Percentiles rank a stretch among this genome's conserved stretches.
phyloP scores from a whole-genome alignment of 768 basidiomycete species.

The Tephrocybe rancida region DNA sequence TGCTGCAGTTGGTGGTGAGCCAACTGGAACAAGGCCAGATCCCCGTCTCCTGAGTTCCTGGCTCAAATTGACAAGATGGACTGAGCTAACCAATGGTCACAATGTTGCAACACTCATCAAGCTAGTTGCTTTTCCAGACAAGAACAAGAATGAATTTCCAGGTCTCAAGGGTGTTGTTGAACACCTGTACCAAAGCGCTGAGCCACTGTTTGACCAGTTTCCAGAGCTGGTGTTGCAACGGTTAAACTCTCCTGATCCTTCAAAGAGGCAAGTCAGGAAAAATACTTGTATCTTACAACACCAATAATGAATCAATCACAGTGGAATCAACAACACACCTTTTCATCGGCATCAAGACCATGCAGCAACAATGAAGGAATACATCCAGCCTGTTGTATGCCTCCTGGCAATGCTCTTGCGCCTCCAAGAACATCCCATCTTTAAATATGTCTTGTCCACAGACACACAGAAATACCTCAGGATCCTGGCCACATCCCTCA shows the following conservation, averaged over 20 bases:
- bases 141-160: not conserved
- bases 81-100: not conserved
- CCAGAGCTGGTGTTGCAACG: not conserved
- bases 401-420: not conserved
- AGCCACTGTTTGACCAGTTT: not conserved
- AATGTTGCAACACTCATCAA: not conserved
- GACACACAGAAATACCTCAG: too few relatives aligned
- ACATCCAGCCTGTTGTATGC: not conserved
- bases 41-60: not conserved
- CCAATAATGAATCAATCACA: not conserved
- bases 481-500: too few relatives aligned
- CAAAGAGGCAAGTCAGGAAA: not conserved
- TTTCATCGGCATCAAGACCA: not conserved
- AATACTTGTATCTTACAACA: not conserved
- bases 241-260: not conserved
- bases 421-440: too few relatives aligned
- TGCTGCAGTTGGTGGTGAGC: too few relatives aligned
- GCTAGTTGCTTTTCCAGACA: not conserved
- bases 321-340: not conserved
- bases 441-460: too few relatives aligned
- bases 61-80: not conserved
- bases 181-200: not conserved
- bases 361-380: not conserved
- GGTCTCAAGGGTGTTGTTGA: not conserved
- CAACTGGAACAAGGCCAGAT: not conserved